Evolutionary conservation across 768 basidiomycete species (phyloP).

Genomic region (Serpula lacrymans): DNA sequence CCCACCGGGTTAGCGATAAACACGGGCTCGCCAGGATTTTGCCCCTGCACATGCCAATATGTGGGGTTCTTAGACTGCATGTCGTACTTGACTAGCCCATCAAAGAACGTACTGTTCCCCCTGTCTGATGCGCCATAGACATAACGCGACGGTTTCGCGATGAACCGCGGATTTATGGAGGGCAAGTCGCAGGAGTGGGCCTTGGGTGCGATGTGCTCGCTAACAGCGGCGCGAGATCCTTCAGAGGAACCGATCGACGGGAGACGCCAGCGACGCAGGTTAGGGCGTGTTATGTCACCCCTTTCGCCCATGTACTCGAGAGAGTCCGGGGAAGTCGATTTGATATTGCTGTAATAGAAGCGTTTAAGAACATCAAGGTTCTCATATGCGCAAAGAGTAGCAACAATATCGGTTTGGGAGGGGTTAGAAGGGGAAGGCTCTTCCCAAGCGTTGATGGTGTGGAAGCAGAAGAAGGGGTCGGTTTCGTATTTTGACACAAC

Average conservation of each 20-base stretch:
- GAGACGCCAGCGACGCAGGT: slow-evolving; percentile 29
- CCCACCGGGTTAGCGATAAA: slow-evolving; percentile 30
- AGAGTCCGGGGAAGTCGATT: slow-evolving; percentile 19
- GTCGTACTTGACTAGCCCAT: slow-evolving; percentile 36
- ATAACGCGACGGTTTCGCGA: slow-evolving; percentile 30
- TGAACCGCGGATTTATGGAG: slow-evolving; percentile 27
- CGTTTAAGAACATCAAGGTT: slow-evolving; percentile 29
- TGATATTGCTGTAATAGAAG: slow-evolving; percentile 28
- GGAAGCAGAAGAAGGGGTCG: slow-evolving; percentile 38
- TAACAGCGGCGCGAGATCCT: slow-evolving; percentile 15
- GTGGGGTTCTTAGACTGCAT: slow-evolving; percentile 16
- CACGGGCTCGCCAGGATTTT: slow-evolving; percentile 35
- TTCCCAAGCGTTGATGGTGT: slow-evolving; percentile 39
- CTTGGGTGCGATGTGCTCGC: slow-evolving; percentile 17
- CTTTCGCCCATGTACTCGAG: slow-evolving; percentile 23
- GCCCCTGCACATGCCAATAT: slow-evolving; percentile 25
- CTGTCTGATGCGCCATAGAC: slow-evolving; percentile 28
- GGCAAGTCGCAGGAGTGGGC: slow-evolving; percentile 34
- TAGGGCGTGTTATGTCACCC: no score
- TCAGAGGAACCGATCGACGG: slow-evolving; percentile 17
- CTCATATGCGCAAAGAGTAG: slow-evolving; percentile 34
- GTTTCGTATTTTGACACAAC: slow-evolving; percentile 35
- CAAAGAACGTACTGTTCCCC: slow-evolving; percentile 28
- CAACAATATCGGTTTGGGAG: slow-evolving; percentile 27
- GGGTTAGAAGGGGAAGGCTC: slow-evolving; percentile 17